phyloP scores from a whole-genome alignment of 768 basidiomycete species.

The Lactarius pseudohatsudake region DNA sequence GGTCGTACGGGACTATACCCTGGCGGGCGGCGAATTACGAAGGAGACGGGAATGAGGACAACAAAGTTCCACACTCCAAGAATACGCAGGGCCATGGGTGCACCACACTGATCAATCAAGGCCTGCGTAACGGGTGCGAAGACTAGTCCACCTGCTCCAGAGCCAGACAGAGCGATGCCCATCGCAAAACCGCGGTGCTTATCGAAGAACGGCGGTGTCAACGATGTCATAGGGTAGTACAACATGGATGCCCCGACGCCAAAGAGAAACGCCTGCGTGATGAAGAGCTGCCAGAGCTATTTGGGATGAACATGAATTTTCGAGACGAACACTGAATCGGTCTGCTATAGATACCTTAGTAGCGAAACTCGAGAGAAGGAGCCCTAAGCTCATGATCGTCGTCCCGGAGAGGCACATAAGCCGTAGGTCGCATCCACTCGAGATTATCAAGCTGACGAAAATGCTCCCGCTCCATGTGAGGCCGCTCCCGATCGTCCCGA shows the following conservation, averaged over 20 bases:
- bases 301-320: not conserved
- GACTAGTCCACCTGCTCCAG: constrained; percentile 46
- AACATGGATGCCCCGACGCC: constrained; percentile 46
- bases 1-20: constrained; percentile 33
- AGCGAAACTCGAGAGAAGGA: constrained; percentile 43
- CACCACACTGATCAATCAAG: constrained; percentile 39
- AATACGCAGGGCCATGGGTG: constrained; percentile 41
- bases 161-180: constrained; percentile 44
- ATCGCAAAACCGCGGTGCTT: constrained; percentile 47
- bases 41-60: constrained; percentile 40
- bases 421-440: constrained; percentile 36
- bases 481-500: constrained; percentile 46
- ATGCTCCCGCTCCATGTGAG: constrained; percentile 49
- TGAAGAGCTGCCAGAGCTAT: constrained; percentile 46
- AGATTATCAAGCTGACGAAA: constrained; percentile 43
- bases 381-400: constrained; percentile 43
- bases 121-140: constrained; percentile 42
- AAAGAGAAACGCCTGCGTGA: constrained; percentile 45
- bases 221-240: constrained; percentile 46
- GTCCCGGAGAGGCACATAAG: constrained; percentile 41
- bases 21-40: constrained; percentile 37
- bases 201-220: constrained; percentile 45
- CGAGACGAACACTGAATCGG: no score
- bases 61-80: constrained; percentile 44
- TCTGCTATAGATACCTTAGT: constrained; percentile 33